Base-by-base conservation (phyloP, 2,329 filamentous ascomycete species). In the Alternaria ventricosa region DNA sequence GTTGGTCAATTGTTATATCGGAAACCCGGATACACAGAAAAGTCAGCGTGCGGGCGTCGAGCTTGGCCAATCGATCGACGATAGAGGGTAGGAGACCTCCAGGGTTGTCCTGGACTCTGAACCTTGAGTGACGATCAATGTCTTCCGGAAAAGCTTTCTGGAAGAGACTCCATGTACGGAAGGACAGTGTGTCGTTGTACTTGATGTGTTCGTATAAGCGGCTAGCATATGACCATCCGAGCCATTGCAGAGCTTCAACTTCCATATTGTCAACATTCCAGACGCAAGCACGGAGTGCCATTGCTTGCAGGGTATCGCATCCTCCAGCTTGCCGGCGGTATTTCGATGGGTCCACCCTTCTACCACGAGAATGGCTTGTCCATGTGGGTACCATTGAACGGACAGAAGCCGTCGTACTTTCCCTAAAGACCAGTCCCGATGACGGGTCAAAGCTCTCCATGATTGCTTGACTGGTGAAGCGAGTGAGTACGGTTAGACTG, bases 301-400 rank as follows among this genome's bases (percentile, higher is more conserved):
- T 72, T 8, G 64, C 60, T 33, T 68, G 59, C 5, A 75, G 57
- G 6, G 63, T 69, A 23, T 67, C 60, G n/a, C 63, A 63, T 13
- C 69, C 63, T 20, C 25, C 60, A 9, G 60, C 65, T n/a, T 13
- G 55, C 22, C 67, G 60, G 11, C 49, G 62, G 25, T 68, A 63
- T 15, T 44, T 47, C 9, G 55, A 45, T 22, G 66, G 69, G 30
- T 68, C 50, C n/a, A 60, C 22, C n/a, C 57, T 62, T 55, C 25
- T 65, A 20, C 71, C 69, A n/a, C 61, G 53, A 20, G 60, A 62
- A 36, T 62, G 57, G 25, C 54, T 66, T 25, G 61, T 46, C 72
- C 72, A 74, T 36, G 33, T 60, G 12, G 65, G 57, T 23, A 69
- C 49, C 71, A 72, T 74, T 18, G 72, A 71, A 13, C 44, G 51